Evolutionary conservation across 805 yeast genomes (phyloP).

Genomic region (Teunomyces cretensis): DNA sequence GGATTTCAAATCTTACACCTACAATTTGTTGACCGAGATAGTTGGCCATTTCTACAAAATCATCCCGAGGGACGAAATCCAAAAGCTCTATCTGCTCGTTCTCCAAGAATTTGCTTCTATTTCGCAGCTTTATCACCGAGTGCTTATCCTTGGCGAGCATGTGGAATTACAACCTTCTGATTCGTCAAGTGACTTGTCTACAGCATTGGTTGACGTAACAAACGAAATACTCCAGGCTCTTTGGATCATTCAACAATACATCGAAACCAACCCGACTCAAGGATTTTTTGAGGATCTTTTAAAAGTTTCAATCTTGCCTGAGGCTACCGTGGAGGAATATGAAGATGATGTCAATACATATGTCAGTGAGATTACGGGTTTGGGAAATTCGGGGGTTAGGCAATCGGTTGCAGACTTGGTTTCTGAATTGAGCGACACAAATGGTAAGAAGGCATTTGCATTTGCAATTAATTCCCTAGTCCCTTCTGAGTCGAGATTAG

Average conservation of each 20-base stretch:
- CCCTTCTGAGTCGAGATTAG: slow-evolving; percentile 20
- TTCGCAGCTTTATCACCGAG: not conserved
- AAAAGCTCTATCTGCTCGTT: slow-evolving; percentile 10
- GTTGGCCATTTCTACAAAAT: slow-evolving; percentile 29
- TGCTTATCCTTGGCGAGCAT: not conserved
- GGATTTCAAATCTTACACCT: slow-evolving; percentile 26
- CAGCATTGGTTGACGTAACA: slow-evolving; percentile 19
- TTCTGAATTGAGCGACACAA: slow-evolving; percentile 45
- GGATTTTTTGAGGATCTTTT: slow-evolving; percentile 29
- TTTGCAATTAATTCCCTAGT: not conserved
- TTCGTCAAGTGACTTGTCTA: slow-evolving; percentile 23
- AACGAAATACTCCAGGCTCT: slow-evolving; percentile 34
- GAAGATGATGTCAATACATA: slow-evolving; percentile 62
- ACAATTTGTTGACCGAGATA: slow-evolving; percentile 22
- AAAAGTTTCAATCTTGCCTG: slow-evolving; percentile 41
- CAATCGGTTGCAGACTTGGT: slow-evolving; percentile 60
- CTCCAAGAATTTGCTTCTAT: slow-evolving; percentile 12
- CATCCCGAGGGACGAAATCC: slow-evolving; percentile 17
- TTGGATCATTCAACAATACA: slow-evolving; percentile 26
- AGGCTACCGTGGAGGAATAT: slow-evolving; percentile 48
- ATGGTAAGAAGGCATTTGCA: slow-evolving; percentile 23
- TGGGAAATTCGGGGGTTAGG: slow-evolving; percentile 53
- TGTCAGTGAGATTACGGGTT: slow-evolving; percentile 73
- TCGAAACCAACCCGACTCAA: slow-evolving; percentile 14
- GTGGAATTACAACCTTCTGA: not conserved